Evolutionary conservation across 2,329 filamentous ascomycete genomes (phyloP).

Genomic region (Domatiomyces globalis): DNA sequence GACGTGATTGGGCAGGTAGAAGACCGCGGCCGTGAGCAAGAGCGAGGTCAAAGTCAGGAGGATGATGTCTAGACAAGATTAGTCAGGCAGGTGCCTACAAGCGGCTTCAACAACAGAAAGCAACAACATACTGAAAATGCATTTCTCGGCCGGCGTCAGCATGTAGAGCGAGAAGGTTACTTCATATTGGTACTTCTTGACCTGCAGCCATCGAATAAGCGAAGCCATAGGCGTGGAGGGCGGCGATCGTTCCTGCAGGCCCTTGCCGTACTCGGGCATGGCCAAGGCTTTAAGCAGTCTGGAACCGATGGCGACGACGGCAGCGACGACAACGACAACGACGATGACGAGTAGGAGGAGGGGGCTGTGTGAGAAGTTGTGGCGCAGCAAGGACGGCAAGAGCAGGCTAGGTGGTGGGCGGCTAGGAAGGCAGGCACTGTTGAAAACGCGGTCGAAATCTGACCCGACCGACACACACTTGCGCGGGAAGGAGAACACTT

Average conservation of each 20-base stretch:
- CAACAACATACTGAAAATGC: slow-evolving; percentile 68
- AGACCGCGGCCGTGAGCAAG: slow-evolving; percentile 68
- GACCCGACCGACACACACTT: too few relatives aligned
- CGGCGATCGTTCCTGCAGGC: neutral
- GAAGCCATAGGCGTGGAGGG: slow-evolving; percentile 26
- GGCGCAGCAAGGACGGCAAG: neutral
- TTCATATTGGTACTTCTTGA: slow-evolving; percentile 97
- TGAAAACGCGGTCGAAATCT: too few relatives aligned
- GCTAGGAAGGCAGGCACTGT: neutral
- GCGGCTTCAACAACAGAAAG: neutral
- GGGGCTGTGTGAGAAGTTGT: neutral
- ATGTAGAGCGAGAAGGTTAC: slow-evolving; percentile 96
- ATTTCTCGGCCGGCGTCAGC: slow-evolving; percentile 90
- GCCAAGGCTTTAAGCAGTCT: neutral
- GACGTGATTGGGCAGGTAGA: slow-evolving; percentile 90
- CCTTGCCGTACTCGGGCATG: slow-evolving; percentile 9
- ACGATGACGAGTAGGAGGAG: neutral
- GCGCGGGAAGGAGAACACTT: too few relatives aligned
- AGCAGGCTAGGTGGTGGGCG: neutral
- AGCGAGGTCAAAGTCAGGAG: slow-evolving; percentile 82
- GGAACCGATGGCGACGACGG: neutral
- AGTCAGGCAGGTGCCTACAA: neutral
- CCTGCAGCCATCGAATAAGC: slow-evolving; percentile 70
- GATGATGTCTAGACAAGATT: slow-evolving; percentile 54
- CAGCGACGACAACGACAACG: neutral